A percentile compares a stretch with the other conserved stretches of the same genome.
Conservation (phyloP, 305 asterid species). For the Lippia alba region DNA sequence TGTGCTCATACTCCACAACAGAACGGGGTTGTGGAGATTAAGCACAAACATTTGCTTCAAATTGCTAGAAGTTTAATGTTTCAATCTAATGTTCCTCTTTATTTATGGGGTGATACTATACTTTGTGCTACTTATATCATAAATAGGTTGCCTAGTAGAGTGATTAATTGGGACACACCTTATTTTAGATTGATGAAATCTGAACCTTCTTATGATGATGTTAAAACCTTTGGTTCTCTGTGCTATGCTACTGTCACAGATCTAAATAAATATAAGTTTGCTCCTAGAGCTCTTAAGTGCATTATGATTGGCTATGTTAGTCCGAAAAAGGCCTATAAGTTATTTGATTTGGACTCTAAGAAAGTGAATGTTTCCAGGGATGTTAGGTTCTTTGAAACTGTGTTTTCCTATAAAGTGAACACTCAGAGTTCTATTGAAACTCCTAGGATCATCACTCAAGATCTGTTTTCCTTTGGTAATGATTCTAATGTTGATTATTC, state of each 20-base stretch:
- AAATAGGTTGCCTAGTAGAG: neutral
- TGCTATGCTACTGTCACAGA: neutral
- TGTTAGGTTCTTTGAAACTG: too few relatives aligned
- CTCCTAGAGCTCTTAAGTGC: neutral
- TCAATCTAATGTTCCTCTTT: neutral
- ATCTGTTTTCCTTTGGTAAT: too few relatives aligned
- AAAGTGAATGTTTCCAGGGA: too few relatives aligned
- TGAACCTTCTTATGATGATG: too few relatives aligned
- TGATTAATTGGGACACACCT: neutral
- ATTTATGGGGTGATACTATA: neutral
- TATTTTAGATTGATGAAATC: too few relatives aligned
- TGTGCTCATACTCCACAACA: constrained; percentile 14
- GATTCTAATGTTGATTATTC: too few relatives aligned
- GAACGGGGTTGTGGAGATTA: constrained; percentile 13
- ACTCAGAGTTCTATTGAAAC: too few relatives aligned
- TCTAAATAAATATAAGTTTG: neutral
- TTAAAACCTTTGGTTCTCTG: constrained; percentile 6
- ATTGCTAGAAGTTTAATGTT: neutral
- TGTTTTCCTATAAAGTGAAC: too few relatives aligned
- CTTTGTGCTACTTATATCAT: neutral
- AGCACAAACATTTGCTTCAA: neutral
- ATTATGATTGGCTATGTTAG: neutral
- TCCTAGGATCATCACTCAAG: too few relatives aligned
- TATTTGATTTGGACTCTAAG: neutral
- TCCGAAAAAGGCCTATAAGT: neutral